A percentile compares a stretch with the other conserved stretches of the same genome.
phyloP scores from a whole-genome alignment of 345 rosid species.

The Eucalyptus erythrocorys region DNA sequence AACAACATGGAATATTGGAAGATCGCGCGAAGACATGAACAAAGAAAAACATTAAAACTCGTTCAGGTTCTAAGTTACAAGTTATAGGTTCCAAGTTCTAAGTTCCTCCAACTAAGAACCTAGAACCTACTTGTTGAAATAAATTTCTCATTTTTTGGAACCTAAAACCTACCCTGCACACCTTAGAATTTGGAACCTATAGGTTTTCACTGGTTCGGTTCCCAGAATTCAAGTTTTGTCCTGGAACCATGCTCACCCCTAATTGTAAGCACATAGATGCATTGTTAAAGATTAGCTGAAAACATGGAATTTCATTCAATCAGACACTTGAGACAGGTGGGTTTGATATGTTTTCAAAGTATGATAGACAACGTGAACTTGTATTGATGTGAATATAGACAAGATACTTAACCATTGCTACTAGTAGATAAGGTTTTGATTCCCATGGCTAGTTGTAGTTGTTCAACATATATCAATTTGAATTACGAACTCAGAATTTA shows the following conservation, averaged over 20 bases:
- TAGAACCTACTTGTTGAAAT: accelerated
- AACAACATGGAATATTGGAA: accelerated
- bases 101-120: no score
- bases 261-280: neutral
- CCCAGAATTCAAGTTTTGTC: no score
- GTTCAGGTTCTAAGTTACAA: accelerated
- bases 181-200: no score
- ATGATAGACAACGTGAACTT: neutral
- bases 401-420: neutral
- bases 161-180: no score
- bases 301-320: neutral
- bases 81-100: accelerated
- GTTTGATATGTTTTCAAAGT: neutral
- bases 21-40: accelerated
- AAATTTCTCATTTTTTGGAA: no score
- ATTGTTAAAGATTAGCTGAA: neutral
- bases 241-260: no score
- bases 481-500: neutral
- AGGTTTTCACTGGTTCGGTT: accelerated
- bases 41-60: no score
- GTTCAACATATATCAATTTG: neutral
- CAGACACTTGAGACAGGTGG: neutral
- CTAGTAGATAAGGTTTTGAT: neutral
- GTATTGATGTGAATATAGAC: no score
- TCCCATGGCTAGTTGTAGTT: neutral